Base-by-base conservation (phyloP, 2,329 filamentous ascomycete species). In the Beauveria sp. region DNA sequence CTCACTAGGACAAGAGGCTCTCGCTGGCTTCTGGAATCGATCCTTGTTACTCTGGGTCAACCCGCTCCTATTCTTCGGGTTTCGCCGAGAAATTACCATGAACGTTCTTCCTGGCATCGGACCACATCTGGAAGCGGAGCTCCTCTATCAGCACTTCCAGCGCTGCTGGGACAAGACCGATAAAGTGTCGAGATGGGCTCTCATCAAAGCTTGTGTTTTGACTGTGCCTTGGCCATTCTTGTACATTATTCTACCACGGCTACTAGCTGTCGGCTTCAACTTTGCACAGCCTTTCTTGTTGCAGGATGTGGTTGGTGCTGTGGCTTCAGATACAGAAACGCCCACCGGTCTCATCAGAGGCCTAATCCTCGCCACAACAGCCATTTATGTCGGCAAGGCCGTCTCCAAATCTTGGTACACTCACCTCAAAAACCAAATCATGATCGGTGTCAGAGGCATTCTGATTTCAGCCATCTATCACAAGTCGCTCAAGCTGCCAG, bases 1-100 rank as follows among this genome's bases (percentile, higher is more conserved):
- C 18, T 57, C 63, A 3, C 18, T 67, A 5, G 52, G 46, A 52
- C 70, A 40, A 1, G 68, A 70, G 52, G 64, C 65, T 2, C 61
- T 65, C 2, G 63, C 58, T 20, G 61, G 64, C 12, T 63, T 70
- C 28, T 69, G 64, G 58, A 60, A 55, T 12, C 54, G 58, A 40
- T 54, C 58, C 7, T 14, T 55, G 12, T 14, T 60, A 3, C 7
- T 55, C 41, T 60, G 58, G 58, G 41, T 47, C 14, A 60, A 55
- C 22, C 30, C 41, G 3, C 48, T 54, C 14, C 50, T 60, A 3
- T 3, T 16, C 3, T 26, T 55, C 14, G 58, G 58, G 1, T 60
- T 55, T 24, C 58, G 58, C 4, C 24, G 18, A 1, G 28, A 47
- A 4, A 60, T 60, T 9, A 54, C 26, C n/a, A 34, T 28, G 18